Base-by-base conservation (phyloP, 1,139 yeast genomes). In the Suhomyces bolitotheri region DNA sequence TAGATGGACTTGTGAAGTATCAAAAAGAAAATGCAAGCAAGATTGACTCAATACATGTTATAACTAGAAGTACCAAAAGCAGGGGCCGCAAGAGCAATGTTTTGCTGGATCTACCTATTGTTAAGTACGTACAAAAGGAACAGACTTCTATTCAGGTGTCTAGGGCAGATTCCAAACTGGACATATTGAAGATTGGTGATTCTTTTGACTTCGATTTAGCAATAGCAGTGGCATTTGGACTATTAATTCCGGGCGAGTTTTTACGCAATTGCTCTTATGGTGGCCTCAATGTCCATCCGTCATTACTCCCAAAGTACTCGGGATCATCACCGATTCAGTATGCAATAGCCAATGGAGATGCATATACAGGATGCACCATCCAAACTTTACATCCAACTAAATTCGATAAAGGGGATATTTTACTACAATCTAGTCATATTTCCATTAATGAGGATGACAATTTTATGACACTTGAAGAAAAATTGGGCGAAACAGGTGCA, bases 321-420 rank as follows among this genome's bases (percentile, higher is more conserved):
- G 99, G 99, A 0, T 80, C 97, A 0, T 83, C 97, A 2, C 99
- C 99, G 0, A 63, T 94, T 5, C 97, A 92, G 46, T 73, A 79
- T 43, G 82, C 96, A 0, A 58, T 94, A 16, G 59, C 89, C 50
- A 78, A 84, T 44, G 71, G 71, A 34, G 92, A 84, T 45, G 27
- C 45, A 1, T 45, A 39, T 19, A 82, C 97, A 0, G 98, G 98
- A 0, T 95, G 88, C 8, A 78, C 97, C 0, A 75, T 94, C 0
- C 99, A 92, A 56, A 86, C 96, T 0, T 60, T 92, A 13, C 96
- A 92, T 54, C 96, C 97, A 0, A 74, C 83, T 1, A 73, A 81
- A 52, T 92, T 92, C 51, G 99, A 92, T 50, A 71, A 66, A 28
- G 99, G 99, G 1, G 66, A 71, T 5, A 73, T 92, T 0, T 54